phyloP scores from a whole-genome alignment of 2,329 filamentous ascomycete species.

The Cercospora nicotianae region DNA sequence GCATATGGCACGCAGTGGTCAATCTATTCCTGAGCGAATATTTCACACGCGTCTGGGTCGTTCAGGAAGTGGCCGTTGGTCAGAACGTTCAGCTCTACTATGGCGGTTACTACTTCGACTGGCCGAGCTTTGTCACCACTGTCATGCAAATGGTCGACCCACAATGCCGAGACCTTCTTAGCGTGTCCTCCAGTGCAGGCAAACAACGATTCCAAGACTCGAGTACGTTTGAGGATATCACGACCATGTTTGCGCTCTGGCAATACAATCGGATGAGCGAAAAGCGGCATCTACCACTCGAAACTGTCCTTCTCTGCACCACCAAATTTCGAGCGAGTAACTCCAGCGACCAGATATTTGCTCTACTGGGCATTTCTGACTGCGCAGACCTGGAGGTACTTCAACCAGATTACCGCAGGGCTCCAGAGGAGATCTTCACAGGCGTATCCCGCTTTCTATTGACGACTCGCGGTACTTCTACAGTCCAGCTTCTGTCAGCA shows the following conservation, averaged over 20 bases:
- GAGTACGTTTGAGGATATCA: background rate
- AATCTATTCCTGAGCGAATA: background rate
- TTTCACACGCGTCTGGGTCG: background rate
- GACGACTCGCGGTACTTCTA: background rate
- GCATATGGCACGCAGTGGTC: background rate
- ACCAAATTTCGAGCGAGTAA: background rate
- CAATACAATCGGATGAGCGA: background rate
- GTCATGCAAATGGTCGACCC: background rate
- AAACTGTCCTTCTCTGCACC: background rate
- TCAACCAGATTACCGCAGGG: background rate
- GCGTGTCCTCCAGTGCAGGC: background rate
- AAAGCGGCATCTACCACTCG: background rate
- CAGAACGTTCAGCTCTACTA: background rate
- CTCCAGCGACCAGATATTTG: background rate
- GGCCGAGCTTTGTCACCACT: background rate
- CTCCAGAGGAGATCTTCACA: background rate
- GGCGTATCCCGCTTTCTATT: background rate
- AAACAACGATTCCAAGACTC: background rate
- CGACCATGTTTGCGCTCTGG: background rate
- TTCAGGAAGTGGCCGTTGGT: background rate
- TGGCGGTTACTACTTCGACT: background rate
- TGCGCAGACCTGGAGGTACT: background rate
- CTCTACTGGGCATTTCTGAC: background rate
- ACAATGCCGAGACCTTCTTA: background rate
- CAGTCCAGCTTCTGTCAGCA: background rate